A percentile compares a stretch with the other conserved stretches of the same genome.
Conservation (phyloP, 192 early-diverging fungal species). For the Backusella morwellensis region DNA sequence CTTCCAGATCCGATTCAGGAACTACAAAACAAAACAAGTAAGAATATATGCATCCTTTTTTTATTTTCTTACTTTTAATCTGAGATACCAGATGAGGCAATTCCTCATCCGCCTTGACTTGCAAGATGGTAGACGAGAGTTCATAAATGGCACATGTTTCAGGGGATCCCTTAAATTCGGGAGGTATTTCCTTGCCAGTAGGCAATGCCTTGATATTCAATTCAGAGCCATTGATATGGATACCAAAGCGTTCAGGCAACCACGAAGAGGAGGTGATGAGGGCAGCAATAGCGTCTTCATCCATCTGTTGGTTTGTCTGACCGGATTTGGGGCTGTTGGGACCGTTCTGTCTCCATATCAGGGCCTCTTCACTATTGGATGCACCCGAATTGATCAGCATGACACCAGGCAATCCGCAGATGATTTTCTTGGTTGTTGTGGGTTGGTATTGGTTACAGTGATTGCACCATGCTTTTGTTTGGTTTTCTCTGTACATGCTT, state of each 20-base stretch:
- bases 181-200: constrained; percentile 15
- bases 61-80: constrained; percentile 48
- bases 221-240: constrained; percentile 31
- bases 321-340: constrained; percentile 23
- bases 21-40: constrained; percentile 23
- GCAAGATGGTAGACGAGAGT: constrained; percentile 55
- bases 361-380: constrained; percentile 49
- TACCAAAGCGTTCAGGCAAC: constrained; percentile 43
- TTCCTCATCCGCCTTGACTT: constrained; percentile 55
- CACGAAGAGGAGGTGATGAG: constrained; percentile 32
- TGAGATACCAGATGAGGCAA: constrained; percentile 70
- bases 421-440: constrained; percentile 66
- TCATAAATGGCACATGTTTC: constrained; percentile 57
- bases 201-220: constrained; percentile 34
- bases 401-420: constrained; percentile 67
- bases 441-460: constrained; percentile 83
- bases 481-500: constrained; percentile 63
- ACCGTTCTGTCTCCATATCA: constrained; percentile 47
- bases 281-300: constrained; percentile 11
- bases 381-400: constrained; percentile 79
- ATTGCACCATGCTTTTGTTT: constrained; percentile 85
- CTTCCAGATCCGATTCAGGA: constrained; percentile 35
- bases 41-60: neutral
- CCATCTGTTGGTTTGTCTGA: neutral
- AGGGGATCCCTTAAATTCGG: constrained; percentile 27